Conservation (phyloP, 106 monocot species). For the Gastrodia elata region DNA sequence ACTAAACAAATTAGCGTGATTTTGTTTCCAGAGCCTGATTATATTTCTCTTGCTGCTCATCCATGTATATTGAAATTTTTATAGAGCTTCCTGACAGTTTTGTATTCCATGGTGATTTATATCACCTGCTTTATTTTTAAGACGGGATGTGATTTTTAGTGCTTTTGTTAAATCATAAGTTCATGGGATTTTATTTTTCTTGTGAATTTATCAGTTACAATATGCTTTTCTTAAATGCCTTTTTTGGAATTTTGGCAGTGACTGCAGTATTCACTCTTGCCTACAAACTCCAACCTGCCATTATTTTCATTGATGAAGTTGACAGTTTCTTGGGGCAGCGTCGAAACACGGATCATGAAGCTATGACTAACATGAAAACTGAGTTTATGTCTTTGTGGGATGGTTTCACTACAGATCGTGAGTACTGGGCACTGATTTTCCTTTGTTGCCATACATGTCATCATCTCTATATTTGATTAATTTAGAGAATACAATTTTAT, state of each 20-base stretch:
- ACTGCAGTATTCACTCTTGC: conserved; percentile 87
- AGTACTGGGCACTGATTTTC: neutral
- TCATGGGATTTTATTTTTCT: neutral
- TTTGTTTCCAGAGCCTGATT: neutral
- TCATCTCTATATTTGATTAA: neutral
- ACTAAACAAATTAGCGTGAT: neutral
- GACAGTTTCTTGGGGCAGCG: conserved; percentile 96
- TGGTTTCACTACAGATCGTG: conserved; percentile 93
- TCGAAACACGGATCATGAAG: conserved; percentile 80
- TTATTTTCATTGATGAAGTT: conserved; percentile 96
- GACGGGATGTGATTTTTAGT: neutral
- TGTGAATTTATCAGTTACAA: neutral
- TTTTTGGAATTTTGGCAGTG: conserved; percentile 38
- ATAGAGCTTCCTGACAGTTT: neutral
- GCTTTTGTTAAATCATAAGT: neutral
- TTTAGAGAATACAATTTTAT: neutral
- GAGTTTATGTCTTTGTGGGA: conserved; percentile 99
- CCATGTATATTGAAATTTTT: neutral
- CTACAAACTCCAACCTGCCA: conserved; percentile 89
- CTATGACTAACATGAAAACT: conserved; percentile 96
- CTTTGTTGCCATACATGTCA: neutral
- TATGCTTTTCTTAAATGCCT: neutral
- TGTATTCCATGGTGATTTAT: neutral
- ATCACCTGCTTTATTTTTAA: neutral
- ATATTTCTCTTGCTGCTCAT: neutral